Percentiles rank a stretch among this genome's conserved stretches.
Evolutionary conservation across 345 rosid species (phyloP).

Genomic region (Excoecaria agallocha): DNA sequence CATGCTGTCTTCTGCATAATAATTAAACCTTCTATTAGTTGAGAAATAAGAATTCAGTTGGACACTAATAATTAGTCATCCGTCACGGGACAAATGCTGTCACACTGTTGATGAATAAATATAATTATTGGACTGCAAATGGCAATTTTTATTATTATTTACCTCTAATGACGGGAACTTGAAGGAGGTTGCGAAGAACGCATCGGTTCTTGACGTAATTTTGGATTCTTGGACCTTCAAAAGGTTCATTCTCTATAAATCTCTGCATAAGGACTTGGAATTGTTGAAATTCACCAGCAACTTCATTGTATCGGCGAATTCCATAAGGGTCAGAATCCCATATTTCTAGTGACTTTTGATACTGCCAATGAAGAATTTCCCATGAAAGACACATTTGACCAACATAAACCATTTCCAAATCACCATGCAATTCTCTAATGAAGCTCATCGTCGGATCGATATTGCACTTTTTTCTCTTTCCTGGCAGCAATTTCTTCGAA

Average conservation of each 20-base stretch:
- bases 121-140: too few species aligned
- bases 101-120: too few species aligned
- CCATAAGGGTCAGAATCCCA: constrained; percentile 69
- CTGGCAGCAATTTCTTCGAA: constrained; percentile 40
- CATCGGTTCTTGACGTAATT: constrained; percentile 72
- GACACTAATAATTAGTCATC: too few species aligned
- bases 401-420: constrained; percentile 80
- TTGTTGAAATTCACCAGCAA: constrained; percentile 87
- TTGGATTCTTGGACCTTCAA: constrained; percentile 76
- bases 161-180: constrained; percentile 91
- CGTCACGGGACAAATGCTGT: too few species aligned
- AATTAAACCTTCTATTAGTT: constrained; percentile 5
- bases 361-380: constrained; percentile 98
- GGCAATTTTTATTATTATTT: neutral
- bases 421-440: constrained; percentile 57
- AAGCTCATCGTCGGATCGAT: constrained; percentile 58
- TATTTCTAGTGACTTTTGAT: constrained; percentile 63
- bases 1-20: constrained; percentile 58
- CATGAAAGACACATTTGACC: constrained; percentile 97
- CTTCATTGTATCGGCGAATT: constrained; percentile 61
- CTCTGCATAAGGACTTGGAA: constrained; percentile 85
- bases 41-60: constrained; percentile 7
- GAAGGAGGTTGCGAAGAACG: constrained; percentile 73
- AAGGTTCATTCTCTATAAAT: constrained; percentile 78
- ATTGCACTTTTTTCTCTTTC: constrained; percentile 46